phyloP scores from a whole-genome alignment of 345 rosid species.

The rapeseed (Brassica napus) region DNA sequence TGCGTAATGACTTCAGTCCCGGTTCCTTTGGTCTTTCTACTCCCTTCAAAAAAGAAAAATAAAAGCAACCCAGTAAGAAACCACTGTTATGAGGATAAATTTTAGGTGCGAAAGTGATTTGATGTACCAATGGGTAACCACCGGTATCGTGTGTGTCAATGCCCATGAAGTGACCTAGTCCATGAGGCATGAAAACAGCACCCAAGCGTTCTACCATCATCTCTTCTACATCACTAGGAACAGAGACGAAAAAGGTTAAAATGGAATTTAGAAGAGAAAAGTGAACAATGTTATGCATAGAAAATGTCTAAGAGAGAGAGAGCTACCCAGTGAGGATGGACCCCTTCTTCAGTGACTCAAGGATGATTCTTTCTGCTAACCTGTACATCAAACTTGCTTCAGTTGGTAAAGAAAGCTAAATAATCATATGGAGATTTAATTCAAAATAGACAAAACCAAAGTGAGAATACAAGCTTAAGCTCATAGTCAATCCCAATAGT shows the following conservation, averaged over 20 bases:
- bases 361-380: slow-evolving; percentile 77
- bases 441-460: background rate
- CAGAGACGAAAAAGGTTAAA: background rate
- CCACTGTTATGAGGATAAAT: background rate
- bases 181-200: slow-evolving; percentile 96
- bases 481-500: slow-evolving; percentile 5
- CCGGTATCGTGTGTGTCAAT: slow-evolving; percentile 96
- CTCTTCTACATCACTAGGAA: slow-evolving; percentile 62
- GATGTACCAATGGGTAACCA: slow-evolving; percentile 70
- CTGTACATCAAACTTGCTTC: slow-evolving; percentile 46
- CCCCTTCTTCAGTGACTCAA: slow-evolving; percentile 70
- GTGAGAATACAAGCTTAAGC: background rate
- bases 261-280: slow-evolving; percentile 3
- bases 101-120: background rate
- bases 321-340: slow-evolving; percentile 66
- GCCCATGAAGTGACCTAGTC: slow-evolving; percentile 90
- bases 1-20: slow-evolving; percentile 80
- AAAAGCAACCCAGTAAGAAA: slow-evolving; percentile 7
- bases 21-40: slow-evolving; percentile 65
- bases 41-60: slow-evolving; percentile 50
- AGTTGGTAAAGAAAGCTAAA: slow-evolving; percentile 16
- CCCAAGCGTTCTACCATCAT: slow-evolving; percentile 83
- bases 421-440: background rate
- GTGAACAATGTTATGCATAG: background rate
- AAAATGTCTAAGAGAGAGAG: background rate